Conservation (phyloP, 83 land plant genomes). For the Thuja plicata region DNA sequence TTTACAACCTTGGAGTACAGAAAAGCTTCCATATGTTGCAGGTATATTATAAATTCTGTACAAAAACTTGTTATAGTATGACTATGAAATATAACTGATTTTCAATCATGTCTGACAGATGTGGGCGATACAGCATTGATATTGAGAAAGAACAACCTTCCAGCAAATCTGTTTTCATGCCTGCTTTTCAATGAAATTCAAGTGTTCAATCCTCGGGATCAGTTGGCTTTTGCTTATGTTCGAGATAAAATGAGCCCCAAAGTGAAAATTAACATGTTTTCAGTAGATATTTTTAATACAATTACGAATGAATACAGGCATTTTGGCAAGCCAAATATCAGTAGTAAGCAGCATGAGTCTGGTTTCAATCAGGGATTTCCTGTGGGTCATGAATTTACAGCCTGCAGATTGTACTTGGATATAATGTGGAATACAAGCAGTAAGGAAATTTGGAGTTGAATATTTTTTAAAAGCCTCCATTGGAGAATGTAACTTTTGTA, state of each 20-base stretch:
- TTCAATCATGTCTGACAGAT: constrained; percentile 27
- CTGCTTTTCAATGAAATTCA: constrained; percentile 74
- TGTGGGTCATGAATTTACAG: not conserved
- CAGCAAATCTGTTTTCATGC: constrained; percentile 63
- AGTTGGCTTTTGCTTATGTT: constrained; percentile 73
- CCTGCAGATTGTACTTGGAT: constrained; percentile 4
- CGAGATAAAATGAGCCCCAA: constrained; percentile 62
- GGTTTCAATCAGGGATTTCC: not conserved
- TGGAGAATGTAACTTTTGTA: no score
- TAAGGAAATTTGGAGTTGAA: no score
- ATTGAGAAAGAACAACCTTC: constrained; percentile 44
- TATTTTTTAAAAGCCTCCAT: no score
- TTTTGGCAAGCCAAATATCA: constrained; percentile 13
- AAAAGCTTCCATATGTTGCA: constrained; percentile 58
- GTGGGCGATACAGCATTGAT: constrained; percentile 78
- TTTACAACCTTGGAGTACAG: constrained; percentile 55
- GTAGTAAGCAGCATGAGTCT: not conserved
- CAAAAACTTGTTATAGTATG: not conserved
- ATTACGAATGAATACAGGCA: constrained; percentile 63
- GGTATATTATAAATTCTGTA: constrained; percentile 26
- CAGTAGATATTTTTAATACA: constrained; percentile 54
- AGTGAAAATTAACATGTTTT: constrained; percentile 60
- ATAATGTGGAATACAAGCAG: constrained; percentile 1
- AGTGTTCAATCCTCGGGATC: constrained; percentile 74
- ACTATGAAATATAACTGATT: not conserved